A percentile compares a stretch with the other conserved stretches of the same genome.
These are phyloP conservation scores for Colletotrichum eremochloae DNA, from an alignment of 2,329 filamentous ascomycete genomes.

Conservation along the genomic window DNA sequence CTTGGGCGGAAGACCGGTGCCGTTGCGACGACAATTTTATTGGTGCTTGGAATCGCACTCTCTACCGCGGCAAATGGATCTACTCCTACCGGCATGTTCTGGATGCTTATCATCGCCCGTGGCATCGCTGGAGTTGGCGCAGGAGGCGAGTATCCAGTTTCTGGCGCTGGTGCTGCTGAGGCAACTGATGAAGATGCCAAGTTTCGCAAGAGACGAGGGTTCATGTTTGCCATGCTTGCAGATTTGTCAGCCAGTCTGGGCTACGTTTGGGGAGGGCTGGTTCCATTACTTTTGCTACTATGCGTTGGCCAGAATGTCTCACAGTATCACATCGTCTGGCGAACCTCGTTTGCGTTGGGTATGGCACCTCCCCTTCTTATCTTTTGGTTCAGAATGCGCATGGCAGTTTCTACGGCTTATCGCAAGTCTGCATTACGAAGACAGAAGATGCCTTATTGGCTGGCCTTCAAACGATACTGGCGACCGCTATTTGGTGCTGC, in stretches of 20 bases:
- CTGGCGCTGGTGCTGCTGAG: constrained; percentile 63
- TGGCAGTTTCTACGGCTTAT: constrained; percentile 64
- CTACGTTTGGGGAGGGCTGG: constrained; percentile 63
- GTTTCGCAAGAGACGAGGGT: constrained; percentile 62
- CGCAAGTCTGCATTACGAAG: constrained; percentile 61
- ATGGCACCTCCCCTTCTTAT: constrained; percentile 63
- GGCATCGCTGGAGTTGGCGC: constrained; percentile 59
- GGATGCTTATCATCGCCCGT: constrained; percentile 62
- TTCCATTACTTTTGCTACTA: constrained; percentile 64
- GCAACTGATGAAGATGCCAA: constrained; percentile 63
- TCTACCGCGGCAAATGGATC: constrained; percentile 60
- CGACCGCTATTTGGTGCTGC: constrained; percentile 62
- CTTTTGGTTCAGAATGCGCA: constrained; percentile 66
- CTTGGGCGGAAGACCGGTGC: constrained; percentile 64
- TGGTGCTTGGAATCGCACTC: constrained; percentile 61
- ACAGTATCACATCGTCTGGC: constrained; percentile 62
- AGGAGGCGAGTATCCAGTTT: constrained; percentile 67
- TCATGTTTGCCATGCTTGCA: constrained; percentile 69
- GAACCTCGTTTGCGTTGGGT: constrained; percentile 64
- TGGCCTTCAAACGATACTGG: constrained; percentile 63
- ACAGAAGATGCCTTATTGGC: constrained; percentile 60
- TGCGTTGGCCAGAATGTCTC: constrained; percentile 60
- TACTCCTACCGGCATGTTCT: constrained; percentile 57
- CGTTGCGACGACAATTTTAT: constrained; percentile 60
- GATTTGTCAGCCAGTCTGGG: constrained; percentile 65